phyloP scores from a whole-genome alignment of 1,139 yeast genomes.

The Kodamaea suecica region DNA sequence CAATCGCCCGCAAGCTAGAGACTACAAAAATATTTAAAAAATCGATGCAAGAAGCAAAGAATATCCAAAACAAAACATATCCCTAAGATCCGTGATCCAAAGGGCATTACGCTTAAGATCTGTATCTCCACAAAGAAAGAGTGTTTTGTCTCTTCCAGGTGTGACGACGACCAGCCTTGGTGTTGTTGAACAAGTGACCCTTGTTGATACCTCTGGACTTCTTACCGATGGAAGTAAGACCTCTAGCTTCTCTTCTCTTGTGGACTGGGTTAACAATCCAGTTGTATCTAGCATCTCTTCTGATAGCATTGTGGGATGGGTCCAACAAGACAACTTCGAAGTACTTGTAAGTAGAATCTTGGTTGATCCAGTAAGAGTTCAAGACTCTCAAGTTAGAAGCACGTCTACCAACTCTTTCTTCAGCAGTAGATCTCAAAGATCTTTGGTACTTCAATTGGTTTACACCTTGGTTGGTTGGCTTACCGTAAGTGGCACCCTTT shows the following conservation, averaged over 20 bases:
- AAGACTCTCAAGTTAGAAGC: slow-evolving; percentile 98
- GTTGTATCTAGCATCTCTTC: slow-evolving; percentile 98
- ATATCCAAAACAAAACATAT: slow-evolving; percentile 1
- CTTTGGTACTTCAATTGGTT: slow-evolving; percentile 99
- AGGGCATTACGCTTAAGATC: no score
- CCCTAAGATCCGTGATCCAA: not conserved
- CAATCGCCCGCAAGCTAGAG: no score
- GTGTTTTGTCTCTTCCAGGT: slow-evolving; percentile 99
- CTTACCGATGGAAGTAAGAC: slow-evolving; percentile 97
- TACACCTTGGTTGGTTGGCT: slow-evolving; percentile 99
- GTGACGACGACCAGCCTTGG: slow-evolving; percentile 98
- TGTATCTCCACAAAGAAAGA: slow-evolving; percentile 99
- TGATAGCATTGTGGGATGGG: slow-evolving; percentile 98
- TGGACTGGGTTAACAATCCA: slow-evolving; percentile 99
- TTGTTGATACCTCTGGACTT: slow-evolving; percentile 99
- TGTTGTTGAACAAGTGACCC: slow-evolving; percentile 99
- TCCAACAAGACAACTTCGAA: slow-evolving; percentile 95
- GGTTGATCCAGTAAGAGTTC: slow-evolving; percentile 99
- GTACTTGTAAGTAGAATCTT: slow-evolving; percentile 99
- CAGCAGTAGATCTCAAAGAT: slow-evolving; percentile 96
- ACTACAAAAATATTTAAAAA: not conserved
- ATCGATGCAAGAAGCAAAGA: not conserved
- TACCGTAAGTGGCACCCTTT: slow-evolving; percentile 99
- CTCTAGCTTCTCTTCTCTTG: slow-evolving; percentile 99
- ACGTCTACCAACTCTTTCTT: slow-evolving; percentile 99